A percentile compares a stretch with the other conserved stretches of the same genome.
Conservation (phyloP, 106 monocot genomes). For the Apostasia shenzhenica region DNA sequence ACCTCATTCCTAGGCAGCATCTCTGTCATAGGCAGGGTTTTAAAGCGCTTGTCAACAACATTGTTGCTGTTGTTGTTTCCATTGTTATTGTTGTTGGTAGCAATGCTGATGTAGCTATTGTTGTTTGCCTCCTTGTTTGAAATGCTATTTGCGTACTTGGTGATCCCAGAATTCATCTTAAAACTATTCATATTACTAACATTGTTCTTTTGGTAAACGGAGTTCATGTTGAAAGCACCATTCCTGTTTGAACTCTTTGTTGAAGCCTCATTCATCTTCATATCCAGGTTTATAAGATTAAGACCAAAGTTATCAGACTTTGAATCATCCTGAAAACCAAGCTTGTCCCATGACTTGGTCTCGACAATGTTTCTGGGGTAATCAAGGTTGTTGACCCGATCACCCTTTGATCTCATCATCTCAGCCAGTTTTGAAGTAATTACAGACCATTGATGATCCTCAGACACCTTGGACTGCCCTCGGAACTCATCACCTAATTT, state of each 20-base stretch:
- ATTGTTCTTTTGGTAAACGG: conserved; percentile 33
- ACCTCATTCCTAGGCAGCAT: conserved; percentile 83
- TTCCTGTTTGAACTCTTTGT: conserved; percentile 39
- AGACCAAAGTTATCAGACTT: conserved; percentile 55
- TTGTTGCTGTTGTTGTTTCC: conserved; percentile 21
- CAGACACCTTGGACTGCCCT: conserved; percentile 60
- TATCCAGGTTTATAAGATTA: conserved; percentile 53
- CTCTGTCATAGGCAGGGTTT: conserved; percentile 68
- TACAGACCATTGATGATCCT: conserved; percentile 73
- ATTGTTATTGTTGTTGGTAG: conserved; percentile 6
- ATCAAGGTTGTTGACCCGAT: conserved; percentile 60
- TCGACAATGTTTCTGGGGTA: conserved; percentile 31
- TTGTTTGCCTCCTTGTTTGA: conserved; percentile 31
- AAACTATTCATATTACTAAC: conserved; percentile 33
- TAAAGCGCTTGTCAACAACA: conserved; percentile 64
- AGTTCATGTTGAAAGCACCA: conserved; percentile 36
- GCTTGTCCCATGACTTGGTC: conserved; percentile 54
- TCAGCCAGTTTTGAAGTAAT: conserved; percentile 86
- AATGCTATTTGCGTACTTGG: conserved; percentile 29
- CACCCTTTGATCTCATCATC: conserved; percentile 43
- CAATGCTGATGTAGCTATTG: conserved; percentile 1
- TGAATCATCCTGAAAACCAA: conserved; percentile 46
- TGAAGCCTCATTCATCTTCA: conserved; percentile 54
- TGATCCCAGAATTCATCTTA: conserved; percentile 46
- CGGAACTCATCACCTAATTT: conserved; percentile 79